These are phyloP conservation scores for Coemansia sp. DNA, from an alignment of 192 early-diverging fungal genomes.

Conservation along the genomic window DNA sequence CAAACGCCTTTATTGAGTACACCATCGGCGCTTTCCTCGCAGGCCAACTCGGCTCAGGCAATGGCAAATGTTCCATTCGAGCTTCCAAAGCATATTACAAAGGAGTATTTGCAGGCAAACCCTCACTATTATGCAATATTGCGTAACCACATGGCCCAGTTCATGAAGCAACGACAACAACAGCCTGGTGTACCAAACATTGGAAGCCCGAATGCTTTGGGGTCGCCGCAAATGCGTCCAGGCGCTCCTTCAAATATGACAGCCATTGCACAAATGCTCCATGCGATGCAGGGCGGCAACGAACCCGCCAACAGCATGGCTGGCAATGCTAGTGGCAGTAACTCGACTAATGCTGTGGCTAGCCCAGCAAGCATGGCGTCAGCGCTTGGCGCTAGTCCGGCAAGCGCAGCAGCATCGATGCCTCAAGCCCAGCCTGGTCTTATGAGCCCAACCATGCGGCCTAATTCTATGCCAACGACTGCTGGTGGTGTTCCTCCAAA, in stretches of 20 bases:
- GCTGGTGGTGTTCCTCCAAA: neutral
- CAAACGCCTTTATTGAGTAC: neutral
- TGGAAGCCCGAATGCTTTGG: slow-evolving; percentile 12
- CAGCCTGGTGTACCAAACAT: slow-evolving; percentile 7
- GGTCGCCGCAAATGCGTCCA: slow-evolving; percentile 42
- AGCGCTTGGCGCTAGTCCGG: neutral
- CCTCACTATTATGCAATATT: slow-evolving; percentile 32
- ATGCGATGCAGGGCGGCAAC: slow-evolving; percentile 10
- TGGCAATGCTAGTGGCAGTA: neutral
- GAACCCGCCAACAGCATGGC: neutral
- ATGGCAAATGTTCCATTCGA: slow-evolving; percentile 7
- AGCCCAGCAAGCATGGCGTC: neutral
- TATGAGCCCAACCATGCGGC: slow-evolving; percentile 18
- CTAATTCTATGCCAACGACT: neutral
- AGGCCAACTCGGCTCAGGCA: neutral
- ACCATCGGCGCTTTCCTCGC: neutral
- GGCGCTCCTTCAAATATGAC: slow-evolving; percentile 21
- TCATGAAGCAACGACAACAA: slow-evolving; percentile 11
- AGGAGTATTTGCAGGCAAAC: slow-evolving; percentile 44
- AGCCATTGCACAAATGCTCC: slow-evolving; percentile 23
- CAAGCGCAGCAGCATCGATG: neutral
- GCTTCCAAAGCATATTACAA: slow-evolving; percentile 34
- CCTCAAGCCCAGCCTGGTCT: slow-evolving; percentile 6
- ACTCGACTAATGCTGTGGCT: neutral
- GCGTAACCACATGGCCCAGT: slow-evolving; percentile 15